Evolutionary conservation across 306 rosid genomes (phyloP).

Genomic region (Potentilla sterilis): DNA sequence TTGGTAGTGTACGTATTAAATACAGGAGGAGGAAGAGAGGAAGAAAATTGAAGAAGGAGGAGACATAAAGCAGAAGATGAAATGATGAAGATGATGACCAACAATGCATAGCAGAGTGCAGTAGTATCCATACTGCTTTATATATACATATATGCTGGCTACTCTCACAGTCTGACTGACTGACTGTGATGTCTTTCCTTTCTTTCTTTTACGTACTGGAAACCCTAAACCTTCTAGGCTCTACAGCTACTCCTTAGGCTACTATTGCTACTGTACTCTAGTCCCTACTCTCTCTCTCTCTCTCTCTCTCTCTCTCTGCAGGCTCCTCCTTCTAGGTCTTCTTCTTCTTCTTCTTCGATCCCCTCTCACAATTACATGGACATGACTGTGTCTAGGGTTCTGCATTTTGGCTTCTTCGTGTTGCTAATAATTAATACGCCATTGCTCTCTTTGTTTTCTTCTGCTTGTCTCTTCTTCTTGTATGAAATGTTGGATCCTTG

Average conservation of each 20-base stretch:
- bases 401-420: background rate
- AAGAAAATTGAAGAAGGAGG: background rate
- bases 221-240: background rate
- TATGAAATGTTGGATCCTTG: background rate
- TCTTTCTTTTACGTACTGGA: constrained; percentile 1
- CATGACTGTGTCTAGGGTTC: constrained; percentile 2
- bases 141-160: background rate
- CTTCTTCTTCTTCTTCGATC: background rate
- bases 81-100: constrained; percentile 1
- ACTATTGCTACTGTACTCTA: constrained; percentile 22
- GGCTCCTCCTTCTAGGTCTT: background rate
- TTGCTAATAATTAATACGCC: background rate
- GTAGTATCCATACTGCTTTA: constrained; percentile 2
- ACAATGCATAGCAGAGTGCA: background rate
- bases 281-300: constrained; percentile 33
- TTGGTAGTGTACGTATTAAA: background rate
- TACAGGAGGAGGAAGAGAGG: background rate
- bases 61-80: background rate
- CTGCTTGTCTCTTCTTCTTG: background rate
- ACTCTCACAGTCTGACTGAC: background rate
- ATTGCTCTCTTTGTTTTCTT: background rate
- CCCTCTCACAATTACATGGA: background rate
- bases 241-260: background rate
- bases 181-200: background rate
- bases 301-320: constrained; percentile 7